Evolutionary conservation across 2,329 filamentous ascomycete species (phyloP).

Genomic region (Coniochaeta sp.): DNA sequence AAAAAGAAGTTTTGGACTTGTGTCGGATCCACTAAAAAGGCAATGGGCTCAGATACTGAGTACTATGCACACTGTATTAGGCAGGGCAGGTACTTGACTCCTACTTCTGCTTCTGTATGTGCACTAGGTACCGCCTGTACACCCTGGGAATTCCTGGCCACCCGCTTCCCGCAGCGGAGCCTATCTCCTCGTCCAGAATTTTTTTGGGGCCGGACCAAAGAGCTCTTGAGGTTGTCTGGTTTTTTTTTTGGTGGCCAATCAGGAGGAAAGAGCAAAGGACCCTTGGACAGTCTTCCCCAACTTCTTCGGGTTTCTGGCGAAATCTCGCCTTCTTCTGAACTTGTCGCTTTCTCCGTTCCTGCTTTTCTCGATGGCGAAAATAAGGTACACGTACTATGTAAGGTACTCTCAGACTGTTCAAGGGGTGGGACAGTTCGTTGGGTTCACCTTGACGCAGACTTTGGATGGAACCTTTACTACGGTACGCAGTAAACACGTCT

Average conservation of each 20-base stretch:
- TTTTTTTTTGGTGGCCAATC: not conserved
- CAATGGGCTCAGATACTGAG: not conserved
- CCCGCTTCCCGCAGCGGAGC: not conserved
- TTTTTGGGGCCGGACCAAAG: not conserved
- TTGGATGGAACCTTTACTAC: too few species aligned
- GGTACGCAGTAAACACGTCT: not conserved
- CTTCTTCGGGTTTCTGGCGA: not conserved
- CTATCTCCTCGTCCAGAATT: not conserved
- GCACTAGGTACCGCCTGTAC: not conserved
- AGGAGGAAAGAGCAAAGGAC: not conserved
- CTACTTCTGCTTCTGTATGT: not conserved
- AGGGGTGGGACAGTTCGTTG: too few species aligned
- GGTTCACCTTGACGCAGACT: too few species aligned
- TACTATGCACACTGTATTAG: too few species aligned
- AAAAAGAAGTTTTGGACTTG: constrained; percentile 14
- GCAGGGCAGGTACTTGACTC: too few species aligned
- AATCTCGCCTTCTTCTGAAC: not conserved
- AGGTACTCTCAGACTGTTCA: not conserved
- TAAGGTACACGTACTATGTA: too few species aligned
- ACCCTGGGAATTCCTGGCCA: not conserved
- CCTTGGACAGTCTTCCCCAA: not conserved
- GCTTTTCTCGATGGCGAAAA: not conserved
- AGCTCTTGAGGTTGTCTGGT: too few species aligned
- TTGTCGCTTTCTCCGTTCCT: not conserved
- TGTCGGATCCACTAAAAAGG: constrained; percentile 5